Conservation (phyloP, 1,139 yeast genomes). For the Debaryomycetaceae sp. region DNA sequence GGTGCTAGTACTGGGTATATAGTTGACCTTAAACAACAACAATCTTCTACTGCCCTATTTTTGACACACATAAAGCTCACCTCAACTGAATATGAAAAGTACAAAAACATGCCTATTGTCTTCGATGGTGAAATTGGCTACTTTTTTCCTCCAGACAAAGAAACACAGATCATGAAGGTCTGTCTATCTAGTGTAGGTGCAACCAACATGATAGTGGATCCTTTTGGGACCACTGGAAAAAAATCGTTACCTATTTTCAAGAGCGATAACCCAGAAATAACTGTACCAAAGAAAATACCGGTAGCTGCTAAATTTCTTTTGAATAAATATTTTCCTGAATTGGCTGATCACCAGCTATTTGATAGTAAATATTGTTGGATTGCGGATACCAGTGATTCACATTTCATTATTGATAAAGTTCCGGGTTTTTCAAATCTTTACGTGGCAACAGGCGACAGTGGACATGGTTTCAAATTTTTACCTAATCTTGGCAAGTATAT, state of each 20-base stretch:
- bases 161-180: slow-evolving; percentile 31
- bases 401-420: slow-evolving; percentile 40
- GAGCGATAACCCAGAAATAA: slow-evolving; percentile 24
- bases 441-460: slow-evolving; percentile 41
- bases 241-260: slow-evolving; percentile 37
- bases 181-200: slow-evolving; percentile 37
- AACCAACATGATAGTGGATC: slow-evolving; percentile 19
- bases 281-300: slow-evolving; percentile 24
- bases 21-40: slow-evolving; percentile 27
- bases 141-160: slow-evolving; percentile 34
- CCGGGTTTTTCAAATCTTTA: slow-evolving; percentile 27
- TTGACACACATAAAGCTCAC: slow-evolving; percentile 31
- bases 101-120: slow-evolving; percentile 28
- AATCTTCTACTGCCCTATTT: slow-evolving; percentile 33
- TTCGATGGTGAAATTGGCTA: slow-evolving; percentile 46
- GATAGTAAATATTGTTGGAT: slow-evolving; percentile 46
- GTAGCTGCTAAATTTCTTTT: slow-evolving; percentile 2
- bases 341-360: slow-evolving; percentile 29
- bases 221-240: slow-evolving; percentile 13
- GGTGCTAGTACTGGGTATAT: slow-evolving; percentile 32
- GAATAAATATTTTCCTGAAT: slow-evolving; percentile 28
- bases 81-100: slow-evolving; percentile 20
- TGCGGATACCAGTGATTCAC: slow-evolving; percentile 40
- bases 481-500: slow-evolving; percentile 30
- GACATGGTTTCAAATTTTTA: slow-evolving; percentile 29